phyloP scores from a whole-genome alignment of 345 rosid species.

The Boechera retrofracta region DNA sequence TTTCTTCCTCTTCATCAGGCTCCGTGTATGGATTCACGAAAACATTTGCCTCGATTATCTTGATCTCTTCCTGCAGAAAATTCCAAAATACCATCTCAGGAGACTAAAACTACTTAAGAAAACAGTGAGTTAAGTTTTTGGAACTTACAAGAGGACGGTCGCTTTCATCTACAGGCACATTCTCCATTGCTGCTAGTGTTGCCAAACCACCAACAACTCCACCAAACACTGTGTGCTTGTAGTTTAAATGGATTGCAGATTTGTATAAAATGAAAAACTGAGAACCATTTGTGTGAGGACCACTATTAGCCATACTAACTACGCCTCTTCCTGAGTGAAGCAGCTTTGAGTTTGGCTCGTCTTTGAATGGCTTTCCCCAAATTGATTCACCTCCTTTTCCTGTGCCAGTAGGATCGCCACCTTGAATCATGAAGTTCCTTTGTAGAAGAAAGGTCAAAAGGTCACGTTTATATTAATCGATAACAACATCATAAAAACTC shows the following conservation, averaged over 20 bases:
- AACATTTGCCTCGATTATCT: slow-evolving; percentile 69
- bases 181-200: slow-evolving; percentile 85
- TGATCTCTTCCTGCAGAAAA: slow-evolving; percentile 79
- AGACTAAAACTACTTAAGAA: slow-evolving; percentile 16
- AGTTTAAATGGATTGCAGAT: slow-evolving; percentile 95
- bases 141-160: slow-evolving; percentile 83
- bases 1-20: slow-evolving; percentile 78
- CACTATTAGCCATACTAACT: slow-evolving; percentile 98
- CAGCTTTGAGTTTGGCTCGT: slow-evolving; percentile 86
- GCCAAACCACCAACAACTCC: slow-evolving; percentile 91
- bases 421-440: slow-evolving; percentile 98
- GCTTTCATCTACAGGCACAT: slow-evolving; percentile 80
- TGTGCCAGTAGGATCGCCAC: slow-evolving; percentile 96
- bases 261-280: slow-evolving; percentile 96
- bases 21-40: slow-evolving; percentile 90
- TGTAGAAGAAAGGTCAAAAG: slow-evolving; percentile 5
- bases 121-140: neutral
- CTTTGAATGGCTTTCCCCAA: slow-evolving; percentile 98
- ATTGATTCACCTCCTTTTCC: slow-evolving; percentile 93
- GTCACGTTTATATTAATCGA: neutral
- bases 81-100: slow-evolving; percentile 20
- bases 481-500: neutral
- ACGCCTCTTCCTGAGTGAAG: slow-evolving; percentile 93
- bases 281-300: slow-evolving; percentile 97
- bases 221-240: slow-evolving; percentile 93